phyloP scores from a whole-genome alignment of 371 early-diverging fungal genomes.

The Smittium mucronatum region DNA sequence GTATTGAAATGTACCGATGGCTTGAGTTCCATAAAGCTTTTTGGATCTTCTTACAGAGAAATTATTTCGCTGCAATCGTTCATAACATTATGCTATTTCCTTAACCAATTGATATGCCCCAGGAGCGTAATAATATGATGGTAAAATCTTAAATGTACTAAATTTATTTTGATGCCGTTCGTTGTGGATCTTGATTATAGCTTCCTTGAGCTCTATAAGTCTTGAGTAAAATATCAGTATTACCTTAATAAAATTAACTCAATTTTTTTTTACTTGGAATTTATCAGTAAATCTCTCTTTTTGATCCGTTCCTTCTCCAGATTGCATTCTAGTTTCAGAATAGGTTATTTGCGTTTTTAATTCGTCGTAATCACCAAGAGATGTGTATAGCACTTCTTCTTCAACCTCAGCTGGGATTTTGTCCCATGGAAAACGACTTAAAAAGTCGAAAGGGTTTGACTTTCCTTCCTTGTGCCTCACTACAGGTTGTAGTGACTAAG shows the following conservation, averaged over 20 bases:
- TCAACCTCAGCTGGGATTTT: not conserved
- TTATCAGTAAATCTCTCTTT: not conserved
- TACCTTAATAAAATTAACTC: too few species aligned
- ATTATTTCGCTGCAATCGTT: not conserved
- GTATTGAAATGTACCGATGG: not conserved
- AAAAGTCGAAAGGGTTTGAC: constrained; percentile 1
- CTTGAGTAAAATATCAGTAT: not conserved
- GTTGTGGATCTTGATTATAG: not conserved
- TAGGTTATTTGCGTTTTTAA: not conserved
- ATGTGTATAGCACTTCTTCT: not conserved
- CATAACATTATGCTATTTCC: not conserved
- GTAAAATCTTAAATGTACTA: not conserved
- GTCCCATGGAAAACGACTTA: not conserved
- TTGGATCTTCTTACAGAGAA: not conserved
- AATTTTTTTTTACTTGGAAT: not conserved
- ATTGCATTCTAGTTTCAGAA: not conserved
- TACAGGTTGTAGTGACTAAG: too few species aligned
- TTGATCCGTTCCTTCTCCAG: too few species aligned
- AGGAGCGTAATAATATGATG: not conserved
- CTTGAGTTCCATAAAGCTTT: not conserved
- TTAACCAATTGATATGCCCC: constrained; percentile 5
- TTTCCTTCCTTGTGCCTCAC: constrained; percentile 6
- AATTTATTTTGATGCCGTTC: constrained; percentile 1
- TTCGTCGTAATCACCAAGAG: not conserved
- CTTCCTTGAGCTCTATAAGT: not conserved